A percentile compares a stretch with the other conserved stretches of the same genome.
phyloP scores from a whole-genome alignment of 768 basidiomycete species.

The Tephrocybe rancida region DNA sequence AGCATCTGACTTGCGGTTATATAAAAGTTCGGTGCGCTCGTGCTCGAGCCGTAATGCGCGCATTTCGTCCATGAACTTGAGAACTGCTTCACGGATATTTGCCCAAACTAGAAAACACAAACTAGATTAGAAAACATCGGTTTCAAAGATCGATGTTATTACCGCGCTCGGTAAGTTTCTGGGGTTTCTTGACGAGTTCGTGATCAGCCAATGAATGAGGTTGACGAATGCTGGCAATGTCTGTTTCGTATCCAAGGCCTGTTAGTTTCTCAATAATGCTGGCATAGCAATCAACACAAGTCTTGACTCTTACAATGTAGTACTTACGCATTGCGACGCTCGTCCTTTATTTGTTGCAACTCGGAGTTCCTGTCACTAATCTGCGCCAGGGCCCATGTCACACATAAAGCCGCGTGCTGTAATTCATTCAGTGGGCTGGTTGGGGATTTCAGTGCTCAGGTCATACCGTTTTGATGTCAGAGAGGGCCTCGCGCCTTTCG shows the following conservation, averaged over 20 bases:
- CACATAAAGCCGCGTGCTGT: slow-evolving; percentile 44
- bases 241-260: slow-evolving; percentile 50
- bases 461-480: slow-evolving; percentile 34
- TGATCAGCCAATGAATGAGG: slow-evolving; percentile 44
- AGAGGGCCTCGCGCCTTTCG: slow-evolving; percentile 32
- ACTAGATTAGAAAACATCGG: not conserved
- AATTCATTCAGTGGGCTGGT: not conserved
- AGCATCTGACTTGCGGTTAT: slow-evolving; percentile 42
- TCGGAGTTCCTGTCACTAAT: slow-evolving; percentile 40
- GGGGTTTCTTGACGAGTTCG: slow-evolving; percentile 48
- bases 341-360: slow-evolving; percentile 42
- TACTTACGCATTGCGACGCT: slow-evolving; percentile 46
- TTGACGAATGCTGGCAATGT: slow-evolving; percentile 40
- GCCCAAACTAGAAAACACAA: slow-evolving; percentile 42
- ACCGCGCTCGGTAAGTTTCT: slow-evolving; percentile 53
- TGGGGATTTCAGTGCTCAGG: too few relatives aligned
- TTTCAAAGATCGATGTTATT: not conserved
- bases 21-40: slow-evolving; percentile 40
- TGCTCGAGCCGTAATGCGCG: slow-evolving; percentile 42
- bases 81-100: slow-evolving; percentile 45
- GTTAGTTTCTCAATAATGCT: slow-evolving; percentile 50
- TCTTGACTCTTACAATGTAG: not conserved
- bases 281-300: not conserved
- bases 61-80: slow-evolving; percentile 51
- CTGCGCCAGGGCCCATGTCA: slow-evolving; percentile 41